These are phyloP conservation scores for Dactylellina parvicollis DNA, from an alignment of 2,329 filamentous ascomycete species.

Conservation along the genomic window DNA sequence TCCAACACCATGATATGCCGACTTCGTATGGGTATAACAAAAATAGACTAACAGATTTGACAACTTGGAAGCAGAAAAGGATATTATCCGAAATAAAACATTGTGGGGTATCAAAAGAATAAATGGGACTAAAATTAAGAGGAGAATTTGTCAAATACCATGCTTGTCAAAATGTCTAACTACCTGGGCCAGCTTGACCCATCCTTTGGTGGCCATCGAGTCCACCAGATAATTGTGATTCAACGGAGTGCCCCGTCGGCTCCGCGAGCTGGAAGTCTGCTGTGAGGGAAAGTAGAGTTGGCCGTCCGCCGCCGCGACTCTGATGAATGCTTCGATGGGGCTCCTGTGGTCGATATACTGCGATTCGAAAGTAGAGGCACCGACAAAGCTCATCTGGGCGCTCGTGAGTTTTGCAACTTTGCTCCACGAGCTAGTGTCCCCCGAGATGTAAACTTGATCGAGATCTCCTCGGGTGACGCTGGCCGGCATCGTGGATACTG, in stretches of 20 bases:
- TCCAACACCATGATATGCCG: conserved; percentile 39
- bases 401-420: conserved; percentile 40
- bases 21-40: conserved; percentile 4
- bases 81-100: conserved; percentile 8
- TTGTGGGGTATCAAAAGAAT: conserved; percentile 15
- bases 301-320: conserved; percentile 45
- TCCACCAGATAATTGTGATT: conserved; percentile 48
- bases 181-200: conserved; percentile 47
- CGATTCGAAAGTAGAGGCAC: conserved; percentile 34
- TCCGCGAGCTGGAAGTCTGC: conserved; percentile 37
- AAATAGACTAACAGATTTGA: neutral
- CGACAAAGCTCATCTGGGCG: conserved; percentile 8
- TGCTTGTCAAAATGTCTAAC: conserved; percentile 49
- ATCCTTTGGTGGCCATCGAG: conserved; percentile 16
- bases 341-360: conserved; percentile 22
- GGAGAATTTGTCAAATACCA: conserved; percentile 54
- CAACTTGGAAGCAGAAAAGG: conserved; percentile 5
- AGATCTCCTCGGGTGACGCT: conserved; percentile 16
- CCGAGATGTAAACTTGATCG: conserved; percentile 42
- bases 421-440: conserved; percentile 44
- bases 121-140: conserved; percentile 10
- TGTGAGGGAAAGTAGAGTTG: conserved; percentile 45
- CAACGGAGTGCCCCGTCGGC: conserved; percentile 2
- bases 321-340: conserved; percentile 40
- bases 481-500: conserved; percentile 34